Conservation (phyloP, 345 rosid genomes). For the Dovyalis caffra region DNA sequence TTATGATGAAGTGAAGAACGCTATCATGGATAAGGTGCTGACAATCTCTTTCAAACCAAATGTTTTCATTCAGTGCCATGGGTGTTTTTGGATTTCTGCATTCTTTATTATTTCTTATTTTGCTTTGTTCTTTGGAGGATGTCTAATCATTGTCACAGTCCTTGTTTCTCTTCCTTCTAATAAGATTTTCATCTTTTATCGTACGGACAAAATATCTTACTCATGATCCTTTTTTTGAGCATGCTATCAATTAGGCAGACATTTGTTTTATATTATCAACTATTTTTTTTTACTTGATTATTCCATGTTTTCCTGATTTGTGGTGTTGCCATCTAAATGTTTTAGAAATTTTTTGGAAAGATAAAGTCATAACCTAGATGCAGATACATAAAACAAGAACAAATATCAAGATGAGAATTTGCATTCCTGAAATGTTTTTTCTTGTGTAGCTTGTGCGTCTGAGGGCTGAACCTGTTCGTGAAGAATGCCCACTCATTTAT, state of each 20-base stretch:
- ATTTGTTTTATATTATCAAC: not conserved
- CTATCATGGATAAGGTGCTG: constrained; percentile 70
- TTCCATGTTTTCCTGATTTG: not conserved
- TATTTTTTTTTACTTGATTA: not conserved
- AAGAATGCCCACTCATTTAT: constrained; percentile 95
- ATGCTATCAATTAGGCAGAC: not conserved
- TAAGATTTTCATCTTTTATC: no score
- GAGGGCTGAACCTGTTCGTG: constrained; percentile 76
- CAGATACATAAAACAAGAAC: not conserved
- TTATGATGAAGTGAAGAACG: constrained; percentile 83
- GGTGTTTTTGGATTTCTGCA: constrained; percentile 7
- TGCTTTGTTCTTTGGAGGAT: not conserved
- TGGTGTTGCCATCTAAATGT: not conserved
- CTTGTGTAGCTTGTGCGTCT: constrained; percentile 66
- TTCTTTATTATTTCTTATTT: not conserved
- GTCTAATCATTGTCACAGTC: no score
- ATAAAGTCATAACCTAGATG: not conserved
- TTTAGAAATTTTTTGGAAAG: not conserved
- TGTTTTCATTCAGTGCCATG: constrained; percentile 3
- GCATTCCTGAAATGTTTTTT: constrained; percentile 5
- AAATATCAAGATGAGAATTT: not conserved
- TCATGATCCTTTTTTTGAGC: no score
- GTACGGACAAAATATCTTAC: no score
- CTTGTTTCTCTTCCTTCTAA: no score
- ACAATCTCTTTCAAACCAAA: constrained; percentile 7